phyloP scores from a whole-genome alignment of 257 asterid genomes.

The Penstemon eatonii region DNA sequence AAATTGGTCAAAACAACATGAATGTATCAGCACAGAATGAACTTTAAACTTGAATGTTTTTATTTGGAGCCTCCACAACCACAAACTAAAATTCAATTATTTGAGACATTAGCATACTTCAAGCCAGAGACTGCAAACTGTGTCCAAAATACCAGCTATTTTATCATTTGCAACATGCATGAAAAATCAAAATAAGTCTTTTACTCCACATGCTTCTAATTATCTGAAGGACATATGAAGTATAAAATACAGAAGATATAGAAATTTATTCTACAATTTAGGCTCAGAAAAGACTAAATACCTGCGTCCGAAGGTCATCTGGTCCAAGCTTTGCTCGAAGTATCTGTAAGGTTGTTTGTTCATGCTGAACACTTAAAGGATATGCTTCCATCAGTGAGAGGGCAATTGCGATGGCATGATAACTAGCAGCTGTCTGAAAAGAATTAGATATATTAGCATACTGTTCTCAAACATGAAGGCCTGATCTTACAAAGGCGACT shows the following conservation, averaged over 20 bases:
- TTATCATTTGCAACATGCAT: neutral
- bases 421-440: conserved; percentile 92
- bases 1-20: conserved; percentile 19
- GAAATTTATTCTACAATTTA: conserved; percentile 12
- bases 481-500: conserved; percentile 18
- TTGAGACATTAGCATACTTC: conserved; percentile 1
- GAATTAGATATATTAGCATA: conserved; percentile 30
- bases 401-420: conserved; percentile 94
- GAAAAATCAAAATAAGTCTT: neutral
- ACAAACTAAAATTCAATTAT: conserved; percentile 4
- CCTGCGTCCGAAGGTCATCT: conserved; percentile 96
- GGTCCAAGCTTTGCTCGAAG: conserved; percentile 88
- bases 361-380: conserved; percentile 93
- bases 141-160: conserved; percentile 4
- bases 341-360: conserved; percentile 85
- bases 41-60: conserved; percentile 20
- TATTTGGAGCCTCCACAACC: conserved; percentile 6
- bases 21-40: conserved; percentile 6
- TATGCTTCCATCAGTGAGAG: conserved; percentile 96
- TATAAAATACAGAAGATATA: conserved; percentile 24
- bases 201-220: neutral
- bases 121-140: conserved; percentile 6
- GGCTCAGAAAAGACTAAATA: conserved; percentile 31
- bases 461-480: conserved; percentile 23
- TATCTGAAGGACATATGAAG: conserved; percentile 20